phyloP scores from a whole-genome alignment of 2,329 filamentous ascomycete species.

The Knoxdaviesia capensis region DNA sequence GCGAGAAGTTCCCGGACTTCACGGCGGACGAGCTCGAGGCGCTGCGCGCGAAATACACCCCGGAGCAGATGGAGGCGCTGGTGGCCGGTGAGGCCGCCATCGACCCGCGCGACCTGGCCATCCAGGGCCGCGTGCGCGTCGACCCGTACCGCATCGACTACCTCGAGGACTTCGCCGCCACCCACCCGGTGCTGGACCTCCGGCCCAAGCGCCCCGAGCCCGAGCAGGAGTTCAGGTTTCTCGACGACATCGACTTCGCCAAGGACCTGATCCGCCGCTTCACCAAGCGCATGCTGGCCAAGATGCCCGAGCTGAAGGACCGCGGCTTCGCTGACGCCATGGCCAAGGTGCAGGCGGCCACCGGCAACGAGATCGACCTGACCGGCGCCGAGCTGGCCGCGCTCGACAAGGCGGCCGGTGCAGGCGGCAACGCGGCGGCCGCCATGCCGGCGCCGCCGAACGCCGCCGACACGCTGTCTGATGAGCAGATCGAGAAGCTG shows the following conservation, averaged over 20 bases:
- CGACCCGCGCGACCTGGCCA: constrained; percentile 50
- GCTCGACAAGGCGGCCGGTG: constrained; percentile 27
- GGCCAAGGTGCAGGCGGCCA: constrained; percentile 19
- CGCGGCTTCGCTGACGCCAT: constrained; percentile 21
- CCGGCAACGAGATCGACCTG: constrained; percentile 24
- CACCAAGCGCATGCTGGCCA: constrained; percentile 31
- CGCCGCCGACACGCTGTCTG: constrained; percentile 3
- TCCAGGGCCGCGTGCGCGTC: constrained; percentile 49
- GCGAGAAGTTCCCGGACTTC: constrained; percentile 40
- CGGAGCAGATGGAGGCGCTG: constrained; percentile 64
- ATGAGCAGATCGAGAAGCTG: constrained; percentile 3
- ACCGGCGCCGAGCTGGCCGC: constrained; percentile 27
- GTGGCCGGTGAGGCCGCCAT: constrained; percentile 63
- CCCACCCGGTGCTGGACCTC: constrained; percentile 63
- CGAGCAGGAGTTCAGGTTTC: constrained; percentile 34
- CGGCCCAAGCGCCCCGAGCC: constrained; percentile 27
- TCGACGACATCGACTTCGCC: constrained; percentile 37
- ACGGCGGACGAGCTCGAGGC: constrained; percentile 41
- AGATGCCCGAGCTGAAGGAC: constrained; percentile 21
- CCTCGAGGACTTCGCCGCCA: constrained; percentile 61
- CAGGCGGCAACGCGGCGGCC: constrained; percentile 2
- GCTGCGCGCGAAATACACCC: constrained; percentile 51
- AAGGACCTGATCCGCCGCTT: constrained; percentile 10
- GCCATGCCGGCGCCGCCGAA: constrained; percentile 3
- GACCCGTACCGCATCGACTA: constrained; percentile 59